Conservation (phyloP, 2,329 filamentous ascomycete species). For the Cladosporium colombiae region DNA sequence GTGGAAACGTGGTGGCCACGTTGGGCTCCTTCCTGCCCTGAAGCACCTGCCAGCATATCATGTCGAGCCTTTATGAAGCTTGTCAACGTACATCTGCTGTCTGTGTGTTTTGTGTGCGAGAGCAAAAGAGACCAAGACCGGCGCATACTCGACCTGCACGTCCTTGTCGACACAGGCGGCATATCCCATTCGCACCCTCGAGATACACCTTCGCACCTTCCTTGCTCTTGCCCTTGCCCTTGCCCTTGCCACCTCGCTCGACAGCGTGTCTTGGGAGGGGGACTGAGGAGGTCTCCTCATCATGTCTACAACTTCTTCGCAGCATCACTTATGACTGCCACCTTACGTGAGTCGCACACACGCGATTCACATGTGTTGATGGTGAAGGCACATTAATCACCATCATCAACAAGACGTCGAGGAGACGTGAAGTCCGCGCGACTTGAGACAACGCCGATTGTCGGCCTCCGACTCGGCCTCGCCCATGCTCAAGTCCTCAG, state of each 20-base stretch:
- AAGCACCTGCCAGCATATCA: not conserved
- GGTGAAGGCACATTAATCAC: not conserved
- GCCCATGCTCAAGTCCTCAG: not conserved
- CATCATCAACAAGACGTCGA: not conserved
- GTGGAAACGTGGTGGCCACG: slow-evolving; percentile 5
- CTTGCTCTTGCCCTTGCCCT: slow-evolving; percentile 9
- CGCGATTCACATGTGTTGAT: not conserved
- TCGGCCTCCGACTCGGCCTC: slow-evolving; percentile 4
- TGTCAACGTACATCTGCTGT: not conserved
- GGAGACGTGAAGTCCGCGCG: not conserved
- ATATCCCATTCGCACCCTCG: not conserved
- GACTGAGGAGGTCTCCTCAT: not conserved
- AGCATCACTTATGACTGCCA: not conserved
- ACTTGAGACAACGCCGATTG: not conserved
- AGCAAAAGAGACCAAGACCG: not conserved
- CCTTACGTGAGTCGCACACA: not conserved
- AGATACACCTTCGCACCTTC: not conserved
- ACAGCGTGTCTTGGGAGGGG: not conserved
- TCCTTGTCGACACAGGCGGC: not conserved
- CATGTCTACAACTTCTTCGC: not conserved
- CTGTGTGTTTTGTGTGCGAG: not conserved
- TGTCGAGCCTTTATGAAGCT: not conserved
- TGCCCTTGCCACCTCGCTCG: not conserved
- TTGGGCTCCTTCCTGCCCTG: not conserved
- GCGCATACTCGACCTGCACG: not conserved